phyloP scores from a whole-genome alignment of 495 filamentous ascomycete species.

The Amorphotheca resinae region DNA sequence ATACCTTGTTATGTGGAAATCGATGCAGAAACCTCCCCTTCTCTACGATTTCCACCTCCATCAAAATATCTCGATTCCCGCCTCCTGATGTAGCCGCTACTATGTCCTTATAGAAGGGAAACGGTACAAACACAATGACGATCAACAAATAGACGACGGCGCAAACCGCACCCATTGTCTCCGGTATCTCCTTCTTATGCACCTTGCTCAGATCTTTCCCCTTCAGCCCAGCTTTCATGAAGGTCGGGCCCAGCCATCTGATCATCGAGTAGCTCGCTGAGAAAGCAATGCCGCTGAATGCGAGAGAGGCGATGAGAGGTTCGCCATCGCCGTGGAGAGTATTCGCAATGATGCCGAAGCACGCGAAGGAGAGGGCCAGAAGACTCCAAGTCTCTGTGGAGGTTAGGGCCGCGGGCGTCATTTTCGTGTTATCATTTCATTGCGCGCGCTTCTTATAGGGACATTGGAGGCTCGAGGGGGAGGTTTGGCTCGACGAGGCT shows the following conservation, averaged over 20 bases:
- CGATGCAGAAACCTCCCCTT: conserved; percentile 70
- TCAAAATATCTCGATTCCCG: conserved; percentile 75
- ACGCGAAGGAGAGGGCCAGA: conserved; percentile 52
- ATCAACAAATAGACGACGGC: conserved; percentile 82
- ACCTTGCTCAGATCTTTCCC: conserved; percentile 83
- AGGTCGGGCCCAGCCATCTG: conserved; percentile 84
- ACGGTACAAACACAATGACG: conserved; percentile 86
- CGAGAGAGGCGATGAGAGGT: conserved; percentile 77
- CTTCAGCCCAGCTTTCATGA: conserved; percentile 80
- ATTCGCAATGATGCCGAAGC: conserved; percentile 62
- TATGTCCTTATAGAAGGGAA: conserved; percentile 96
- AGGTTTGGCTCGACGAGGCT: conserved; percentile 1
- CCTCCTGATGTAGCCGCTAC: conserved; percentile 91
- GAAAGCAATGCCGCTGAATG: conserved; percentile 77
- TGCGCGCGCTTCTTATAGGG: too few relatives aligned
- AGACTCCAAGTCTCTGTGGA: conserved; percentile 59
- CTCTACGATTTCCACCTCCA: conserved; percentile 43
- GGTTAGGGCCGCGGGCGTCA: conserved; percentile 36
- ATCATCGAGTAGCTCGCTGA: conserved; percentile 69
- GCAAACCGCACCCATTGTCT: conserved; percentile 95
- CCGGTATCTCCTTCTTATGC: conserved; percentile 63
- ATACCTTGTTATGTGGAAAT: conserved; percentile 88
- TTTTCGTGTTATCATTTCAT: conserved; percentile 2
- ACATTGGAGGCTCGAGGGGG: conserved; percentile 2
- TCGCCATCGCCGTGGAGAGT: conserved; percentile 78